Evolutionary conservation across 331 rosid genomes (phyloP).

Genomic region (Quercus phellos): DNA sequence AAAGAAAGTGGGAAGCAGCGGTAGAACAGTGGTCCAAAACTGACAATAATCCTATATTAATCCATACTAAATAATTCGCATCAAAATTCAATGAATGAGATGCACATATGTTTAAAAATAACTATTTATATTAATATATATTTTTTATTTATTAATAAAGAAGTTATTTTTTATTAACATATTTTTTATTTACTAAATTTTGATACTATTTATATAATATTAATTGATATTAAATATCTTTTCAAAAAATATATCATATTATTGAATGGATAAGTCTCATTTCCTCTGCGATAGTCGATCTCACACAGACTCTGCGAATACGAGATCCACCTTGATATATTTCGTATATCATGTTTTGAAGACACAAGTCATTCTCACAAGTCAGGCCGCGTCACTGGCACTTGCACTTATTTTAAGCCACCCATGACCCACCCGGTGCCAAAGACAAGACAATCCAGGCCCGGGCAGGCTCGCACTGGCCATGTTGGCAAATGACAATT

Average conservation of each 20-base stretch:
- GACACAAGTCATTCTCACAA: no score
- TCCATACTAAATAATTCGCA: accelerated
- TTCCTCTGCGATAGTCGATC: no score
- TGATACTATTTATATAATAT: accelerated
- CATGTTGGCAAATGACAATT: neutral
- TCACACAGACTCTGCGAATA: no score
- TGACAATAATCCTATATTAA: neutral
- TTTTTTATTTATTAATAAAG: no score
- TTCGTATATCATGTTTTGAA: no score
- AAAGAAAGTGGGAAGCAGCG: neutral
- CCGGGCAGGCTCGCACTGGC: neutral
- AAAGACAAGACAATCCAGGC: neutral
- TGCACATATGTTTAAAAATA: no score
- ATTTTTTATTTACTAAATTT: accelerated
- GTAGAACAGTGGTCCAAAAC: neutral
- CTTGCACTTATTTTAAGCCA: no score
- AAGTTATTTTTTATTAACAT: accelerated
- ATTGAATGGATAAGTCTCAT: accelerated
- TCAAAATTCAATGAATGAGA: no score
- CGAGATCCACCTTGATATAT: no score
- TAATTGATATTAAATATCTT: accelerated
- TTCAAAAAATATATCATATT: no score
- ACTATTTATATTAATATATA: accelerated
- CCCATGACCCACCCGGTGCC: neutral
- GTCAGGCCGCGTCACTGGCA: no score